These are phyloP conservation scores for Asterella californica DNA, from an alignment of 225 moss, liverwort and hornwort genomes.

Conservation along the genomic window DNA sequence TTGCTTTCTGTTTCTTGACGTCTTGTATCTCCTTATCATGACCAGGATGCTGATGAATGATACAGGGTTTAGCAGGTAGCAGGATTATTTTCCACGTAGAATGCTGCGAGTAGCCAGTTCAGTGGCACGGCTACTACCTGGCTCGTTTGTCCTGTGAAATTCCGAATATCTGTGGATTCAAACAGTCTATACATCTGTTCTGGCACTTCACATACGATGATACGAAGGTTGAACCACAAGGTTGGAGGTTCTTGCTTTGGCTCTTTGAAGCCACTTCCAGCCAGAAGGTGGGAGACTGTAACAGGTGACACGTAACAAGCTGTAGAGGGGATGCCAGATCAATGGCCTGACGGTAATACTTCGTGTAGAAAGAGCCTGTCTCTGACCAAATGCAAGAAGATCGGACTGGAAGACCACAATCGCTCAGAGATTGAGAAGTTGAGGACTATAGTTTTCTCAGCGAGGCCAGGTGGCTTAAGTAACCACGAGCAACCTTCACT, in stretches of 20 bases:
- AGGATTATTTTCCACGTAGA: constrained; percentile 24
- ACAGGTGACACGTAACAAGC: not conserved
- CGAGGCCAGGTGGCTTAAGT: not conserved
- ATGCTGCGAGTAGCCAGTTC: constrained; percentile 28
- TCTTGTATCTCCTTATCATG: constrained; percentile 8
- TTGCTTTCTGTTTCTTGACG: not conserved
- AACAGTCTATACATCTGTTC: not conserved
- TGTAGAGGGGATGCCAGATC: not conserved
- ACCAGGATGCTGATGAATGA: constrained; percentile 17
- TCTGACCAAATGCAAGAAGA: not conserved
- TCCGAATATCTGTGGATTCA: constrained; percentile 10
- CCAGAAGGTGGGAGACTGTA: not conserved
- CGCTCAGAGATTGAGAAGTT: not conserved
- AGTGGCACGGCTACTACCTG: not conserved
- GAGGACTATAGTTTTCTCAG: not conserved
- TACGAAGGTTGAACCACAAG: not conserved
- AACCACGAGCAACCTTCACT: not conserved
- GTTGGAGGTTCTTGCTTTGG: constrained; percentile 4
- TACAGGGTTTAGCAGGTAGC: constrained; percentile 22
- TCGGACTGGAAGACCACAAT: not conserved
- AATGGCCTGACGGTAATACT: not conserved
- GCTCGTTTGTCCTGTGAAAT: not conserved
- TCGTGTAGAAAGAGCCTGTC: not conserved
- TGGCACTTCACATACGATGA: constrained; percentile 10
- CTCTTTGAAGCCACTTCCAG: constrained; percentile 10